These are phyloP conservation scores for Allium cepa DNA, from an alignment of 106 monocot species.

Conservation along the genomic window DNA sequence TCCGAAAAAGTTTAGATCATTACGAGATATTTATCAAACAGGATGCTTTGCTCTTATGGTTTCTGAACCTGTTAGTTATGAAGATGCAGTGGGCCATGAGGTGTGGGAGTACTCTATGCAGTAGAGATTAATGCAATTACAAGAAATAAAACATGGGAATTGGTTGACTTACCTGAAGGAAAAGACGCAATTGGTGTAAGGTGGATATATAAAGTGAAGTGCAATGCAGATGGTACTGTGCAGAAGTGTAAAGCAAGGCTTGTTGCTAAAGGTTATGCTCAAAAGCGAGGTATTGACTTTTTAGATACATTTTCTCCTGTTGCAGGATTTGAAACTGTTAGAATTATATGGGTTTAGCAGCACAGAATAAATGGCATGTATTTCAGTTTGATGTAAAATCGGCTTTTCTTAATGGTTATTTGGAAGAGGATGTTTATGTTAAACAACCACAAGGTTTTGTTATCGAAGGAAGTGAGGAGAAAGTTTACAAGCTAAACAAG, in stretches of 20 bases:
- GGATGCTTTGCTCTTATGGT: conserved; percentile 3
- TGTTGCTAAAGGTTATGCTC: too few relatives aligned
- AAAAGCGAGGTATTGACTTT: too few relatives aligned
- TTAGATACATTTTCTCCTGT: too few relatives aligned
- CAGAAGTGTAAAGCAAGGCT: too few relatives aligned
- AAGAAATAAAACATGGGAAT: too few relatives aligned
- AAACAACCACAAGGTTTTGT: conserved; percentile 11
- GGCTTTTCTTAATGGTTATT: conserved; percentile 9
- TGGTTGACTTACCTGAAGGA: conserved; percentile 1
- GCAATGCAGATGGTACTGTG: too few relatives aligned
- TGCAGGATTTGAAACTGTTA: conserved; percentile 16
- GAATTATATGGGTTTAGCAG: conserved; percentile 4
- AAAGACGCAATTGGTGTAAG: conserved; percentile 15
- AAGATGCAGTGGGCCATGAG: too few relatives aligned
- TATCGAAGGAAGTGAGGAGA: conserved; percentile 6
- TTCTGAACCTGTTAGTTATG: too few relatives aligned
- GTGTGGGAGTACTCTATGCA: too few relatives aligned
- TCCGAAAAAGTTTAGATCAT: conserved; percentile 9
- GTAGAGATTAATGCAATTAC: too few relatives aligned
- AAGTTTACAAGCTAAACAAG: conserved; percentile 13
- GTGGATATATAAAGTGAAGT: conserved; percentile 20
- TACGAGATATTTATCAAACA: conserved; percentile 7
- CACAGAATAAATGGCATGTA: not conserved
- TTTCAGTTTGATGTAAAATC: conserved; percentile 21
- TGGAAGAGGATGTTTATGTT: conserved; percentile 13